Conservation (phyloP, 495 filamentous ascomycete species). For the Penicillium coffeae region DNA sequence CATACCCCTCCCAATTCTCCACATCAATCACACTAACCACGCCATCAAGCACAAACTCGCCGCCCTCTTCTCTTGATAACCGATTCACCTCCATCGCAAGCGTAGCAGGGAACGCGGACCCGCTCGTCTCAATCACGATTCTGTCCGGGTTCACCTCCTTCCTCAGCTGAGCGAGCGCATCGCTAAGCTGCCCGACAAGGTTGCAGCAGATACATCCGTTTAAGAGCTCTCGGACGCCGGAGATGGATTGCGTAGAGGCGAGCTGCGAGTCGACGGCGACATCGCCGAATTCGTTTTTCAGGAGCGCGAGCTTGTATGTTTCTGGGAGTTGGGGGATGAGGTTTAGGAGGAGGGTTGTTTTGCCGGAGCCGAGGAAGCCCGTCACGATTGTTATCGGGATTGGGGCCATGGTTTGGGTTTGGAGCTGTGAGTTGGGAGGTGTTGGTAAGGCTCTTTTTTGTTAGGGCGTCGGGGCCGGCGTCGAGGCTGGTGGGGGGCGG, state of each 20-base stretch:
- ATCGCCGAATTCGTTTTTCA: constrained; percentile 98
- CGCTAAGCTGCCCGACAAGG: constrained; percentile 82
- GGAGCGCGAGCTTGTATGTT: constrained; percentile 79
- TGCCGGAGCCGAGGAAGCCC: constrained; percentile 90
- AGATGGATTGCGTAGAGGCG: constrained; percentile 72
- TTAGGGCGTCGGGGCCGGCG: neutral
- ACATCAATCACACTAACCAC: constrained; percentile 92
- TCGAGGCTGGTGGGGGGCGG: too few relatives aligned
- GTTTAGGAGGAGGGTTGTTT: constrained; percentile 88
- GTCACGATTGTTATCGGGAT: constrained; percentile 93
- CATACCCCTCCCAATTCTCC: constrained; percentile 96
- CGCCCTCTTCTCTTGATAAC: constrained; percentile 51
- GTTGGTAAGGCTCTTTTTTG: neutral
- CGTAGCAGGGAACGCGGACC: constrained; percentile 83
- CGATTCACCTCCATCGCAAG: constrained; percentile 92
- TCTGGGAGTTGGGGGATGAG: constrained; percentile 79
- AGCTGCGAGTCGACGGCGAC: constrained; percentile 89
- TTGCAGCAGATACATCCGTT: constrained; percentile 99
- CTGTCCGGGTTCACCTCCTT: constrained; percentile 62
- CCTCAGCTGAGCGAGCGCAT: constrained; percentile 70
- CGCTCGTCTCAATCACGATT: constrained; percentile 90
- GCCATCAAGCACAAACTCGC: constrained; percentile 74
- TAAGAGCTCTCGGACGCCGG: constrained; percentile 86
- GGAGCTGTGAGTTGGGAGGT: neutral
- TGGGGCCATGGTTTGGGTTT: constrained; percentile 45